Evolutionary conservation across 2,329 filamentous ascomycete species (phyloP).

Genomic region (Seiridium cupressi): DNA sequence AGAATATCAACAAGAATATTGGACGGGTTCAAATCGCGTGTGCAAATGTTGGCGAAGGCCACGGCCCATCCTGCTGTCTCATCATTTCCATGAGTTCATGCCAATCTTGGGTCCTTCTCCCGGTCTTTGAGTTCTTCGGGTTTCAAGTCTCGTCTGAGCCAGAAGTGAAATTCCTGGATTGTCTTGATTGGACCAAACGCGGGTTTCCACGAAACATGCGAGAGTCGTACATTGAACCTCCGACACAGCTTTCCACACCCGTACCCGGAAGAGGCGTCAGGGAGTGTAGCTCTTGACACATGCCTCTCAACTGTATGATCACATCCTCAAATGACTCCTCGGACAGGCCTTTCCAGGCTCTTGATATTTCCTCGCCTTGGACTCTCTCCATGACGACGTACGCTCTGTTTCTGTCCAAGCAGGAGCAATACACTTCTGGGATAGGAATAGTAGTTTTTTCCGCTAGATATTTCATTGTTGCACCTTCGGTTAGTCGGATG

Average conservation of each 20-base stretch:
- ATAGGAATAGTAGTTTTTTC: conserved; percentile 42
- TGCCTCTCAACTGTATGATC: not conserved
- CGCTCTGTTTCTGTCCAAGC: conserved; percentile 32
- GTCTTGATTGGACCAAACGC: conserved; percentile 1
- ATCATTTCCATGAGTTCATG: conserved; percentile 30
- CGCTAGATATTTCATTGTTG: conserved; percentile 36
- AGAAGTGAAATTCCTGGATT: conserved; percentile 8
- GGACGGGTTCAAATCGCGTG: conserved; percentile 41
- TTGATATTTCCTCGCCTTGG: conserved; percentile 17
- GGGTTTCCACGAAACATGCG: not conserved
- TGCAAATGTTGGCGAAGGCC: conserved; percentile 27
- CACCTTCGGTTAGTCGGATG: conserved; percentile 12
- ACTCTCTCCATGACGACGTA: conserved; percentile 46
- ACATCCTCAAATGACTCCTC: not conserved
- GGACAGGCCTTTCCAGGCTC: conserved; percentile 12
- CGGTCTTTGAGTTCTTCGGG: not conserved
- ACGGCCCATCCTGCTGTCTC: conserved; percentile 31
- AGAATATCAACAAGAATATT: conserved; percentile 35
- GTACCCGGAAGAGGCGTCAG: not conserved
- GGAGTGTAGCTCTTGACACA: not conserved
- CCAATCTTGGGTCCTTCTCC: not conserved
- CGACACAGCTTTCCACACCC: not conserved
- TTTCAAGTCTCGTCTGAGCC: not conserved
- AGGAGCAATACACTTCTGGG: conserved; percentile 42
- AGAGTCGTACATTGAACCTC: not conserved